These are phyloP conservation scores for Malassezia slooffiae DNA, from an alignment of 1,284 basidiomycete genomes.

Conservation along the genomic window DNA sequence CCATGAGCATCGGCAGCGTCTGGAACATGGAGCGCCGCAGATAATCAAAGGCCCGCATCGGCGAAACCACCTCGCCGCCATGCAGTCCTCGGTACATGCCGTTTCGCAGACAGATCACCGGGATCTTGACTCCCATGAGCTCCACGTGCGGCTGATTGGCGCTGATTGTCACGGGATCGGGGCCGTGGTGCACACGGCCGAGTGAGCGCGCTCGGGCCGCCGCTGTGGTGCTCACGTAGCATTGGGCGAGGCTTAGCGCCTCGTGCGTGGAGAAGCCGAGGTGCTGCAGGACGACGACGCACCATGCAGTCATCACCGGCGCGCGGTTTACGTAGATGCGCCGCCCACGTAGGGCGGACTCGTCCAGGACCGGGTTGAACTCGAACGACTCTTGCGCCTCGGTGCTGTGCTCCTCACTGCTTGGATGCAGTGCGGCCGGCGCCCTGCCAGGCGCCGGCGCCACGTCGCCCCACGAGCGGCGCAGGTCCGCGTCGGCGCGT, in stretches of 20 bases:
- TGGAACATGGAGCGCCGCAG: constrained; percentile 34
- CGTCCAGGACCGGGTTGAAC: constrained; percentile 31
- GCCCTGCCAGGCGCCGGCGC: neutral
- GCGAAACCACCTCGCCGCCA: constrained; percentile 60
- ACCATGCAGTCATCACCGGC: constrained; percentile 88
- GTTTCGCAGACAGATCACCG: constrained; percentile 62
- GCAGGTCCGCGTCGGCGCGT: constrained; percentile 1
- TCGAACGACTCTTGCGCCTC: constrained; percentile 1
- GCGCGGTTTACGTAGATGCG: constrained; percentile 72
- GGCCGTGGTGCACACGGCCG: constrained; percentile 54
- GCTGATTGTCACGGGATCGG: constrained; percentile 49
- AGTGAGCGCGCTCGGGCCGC: constrained; percentile 68
- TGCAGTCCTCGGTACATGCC: constrained; percentile 71
- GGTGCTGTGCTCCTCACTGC: neutral
- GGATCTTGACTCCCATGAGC: constrained; percentile 77
- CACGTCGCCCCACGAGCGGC: constrained; percentile 10
- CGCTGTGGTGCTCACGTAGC: constrained; percentile 84
- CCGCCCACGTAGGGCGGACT: constrained; percentile 47
- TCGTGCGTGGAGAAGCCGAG: constrained; percentile 76
- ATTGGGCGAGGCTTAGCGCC: constrained; percentile 77
- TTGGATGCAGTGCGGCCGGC: neutral
- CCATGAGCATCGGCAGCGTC: constrained; percentile 35
- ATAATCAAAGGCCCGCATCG: constrained; percentile 50
- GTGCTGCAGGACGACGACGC: constrained; percentile 68
- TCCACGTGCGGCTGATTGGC: constrained; percentile 84